phyloP scores from a whole-genome alignment of 2,329 filamentous ascomycete species.

The Ramichloridium luteum region DNA sequence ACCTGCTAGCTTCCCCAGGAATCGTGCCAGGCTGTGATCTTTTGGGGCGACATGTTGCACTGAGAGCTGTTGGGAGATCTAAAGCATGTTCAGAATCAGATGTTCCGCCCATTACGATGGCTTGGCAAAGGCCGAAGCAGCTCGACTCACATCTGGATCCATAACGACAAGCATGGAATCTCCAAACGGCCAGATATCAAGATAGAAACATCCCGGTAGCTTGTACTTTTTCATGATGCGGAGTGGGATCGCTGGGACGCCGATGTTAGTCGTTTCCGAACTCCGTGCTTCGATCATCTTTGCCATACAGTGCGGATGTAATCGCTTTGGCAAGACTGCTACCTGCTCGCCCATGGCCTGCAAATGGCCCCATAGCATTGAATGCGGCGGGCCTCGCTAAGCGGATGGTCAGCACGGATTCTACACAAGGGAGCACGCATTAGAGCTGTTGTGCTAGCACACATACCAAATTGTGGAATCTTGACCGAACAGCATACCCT shows the following conservation, averaged over 20 bases:
- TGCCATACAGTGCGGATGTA: constrained; percentile 11
- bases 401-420: background rate
- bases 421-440: too few species aligned
- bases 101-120: too few species aligned
- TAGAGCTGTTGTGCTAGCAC: background rate
- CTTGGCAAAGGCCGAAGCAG: too few species aligned
- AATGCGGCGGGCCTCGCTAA: constrained; percentile 6
- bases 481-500: constrained; percentile 5
- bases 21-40: constrained; percentile 5
- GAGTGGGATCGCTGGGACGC: constrained; percentile 3
- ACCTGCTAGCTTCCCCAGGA: constrained; percentile 12
- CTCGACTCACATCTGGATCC: constrained; percentile 5
- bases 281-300: background rate
- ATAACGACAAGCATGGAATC: constrained; percentile 12
- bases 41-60: constrained; percentile 10
- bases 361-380: constrained; percentile 7
- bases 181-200: constrained; percentile 15
- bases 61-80: constrained; percentile 12
- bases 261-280: background rate
- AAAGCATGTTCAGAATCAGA: background rate
- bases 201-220: constrained; percentile 10
- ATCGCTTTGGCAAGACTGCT: constrained; percentile 1
- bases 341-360: constrained; percentile 5
- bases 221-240: constrained; percentile 12
- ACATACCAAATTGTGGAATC: constrained; percentile 4